These are phyloP conservation scores for Lycium barbarum DNA, from an alignment of 257 asterid species.

Conservation along the genomic window DNA sequence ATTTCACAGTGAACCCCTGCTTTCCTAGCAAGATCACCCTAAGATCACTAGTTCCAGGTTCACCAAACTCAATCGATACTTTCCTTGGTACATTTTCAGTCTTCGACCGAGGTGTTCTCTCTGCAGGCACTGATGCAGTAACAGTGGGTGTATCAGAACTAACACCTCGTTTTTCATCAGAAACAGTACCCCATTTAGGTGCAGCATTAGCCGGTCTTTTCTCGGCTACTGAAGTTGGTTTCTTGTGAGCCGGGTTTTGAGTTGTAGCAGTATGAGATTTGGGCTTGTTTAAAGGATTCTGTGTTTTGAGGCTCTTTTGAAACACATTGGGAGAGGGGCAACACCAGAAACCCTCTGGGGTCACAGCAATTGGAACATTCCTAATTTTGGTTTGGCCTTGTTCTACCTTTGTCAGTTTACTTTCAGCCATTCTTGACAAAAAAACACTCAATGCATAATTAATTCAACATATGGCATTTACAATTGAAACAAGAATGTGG, in stretches of 20 bases:
- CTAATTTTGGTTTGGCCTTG: conserved; percentile 74
- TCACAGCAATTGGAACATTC: conserved; percentile 92
- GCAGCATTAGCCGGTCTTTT: conserved; percentile 47
- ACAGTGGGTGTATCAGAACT: conserved; percentile 49
- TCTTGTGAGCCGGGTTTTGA: conserved; percentile 47
- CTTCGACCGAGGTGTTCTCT: conserved; percentile 58
- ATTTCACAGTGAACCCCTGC: conserved; percentile 82
- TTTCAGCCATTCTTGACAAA: conserved; percentile 65
- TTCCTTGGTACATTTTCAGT: conserved; percentile 65
- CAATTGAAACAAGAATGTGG: conserved; percentile 30
- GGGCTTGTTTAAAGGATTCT: conserved; percentile 63
- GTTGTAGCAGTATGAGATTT: conserved; percentile 49
- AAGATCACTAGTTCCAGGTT: conserved; percentile 83
- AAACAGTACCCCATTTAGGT: conserved; percentile 41
- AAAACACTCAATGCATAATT: conserved; percentile 35
- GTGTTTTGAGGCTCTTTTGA: conserved; percentile 68
- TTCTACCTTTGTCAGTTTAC: conserved; percentile 68
- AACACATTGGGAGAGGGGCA: conserved; percentile 93
- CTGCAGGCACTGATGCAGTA: conserved; percentile 45
- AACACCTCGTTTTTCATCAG: conserved; percentile 50
- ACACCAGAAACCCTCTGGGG: conserved; percentile 99
- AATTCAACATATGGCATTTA: conserved; percentile 38
- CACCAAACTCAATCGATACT: conserved; percentile 94
- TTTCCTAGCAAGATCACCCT: conserved; percentile 76
- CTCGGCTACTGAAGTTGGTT: conserved; percentile 52